Evolutionary conservation across 2,329 filamentous ascomycete species (phyloP).

Genomic region (Endothia cerciana): DNA sequence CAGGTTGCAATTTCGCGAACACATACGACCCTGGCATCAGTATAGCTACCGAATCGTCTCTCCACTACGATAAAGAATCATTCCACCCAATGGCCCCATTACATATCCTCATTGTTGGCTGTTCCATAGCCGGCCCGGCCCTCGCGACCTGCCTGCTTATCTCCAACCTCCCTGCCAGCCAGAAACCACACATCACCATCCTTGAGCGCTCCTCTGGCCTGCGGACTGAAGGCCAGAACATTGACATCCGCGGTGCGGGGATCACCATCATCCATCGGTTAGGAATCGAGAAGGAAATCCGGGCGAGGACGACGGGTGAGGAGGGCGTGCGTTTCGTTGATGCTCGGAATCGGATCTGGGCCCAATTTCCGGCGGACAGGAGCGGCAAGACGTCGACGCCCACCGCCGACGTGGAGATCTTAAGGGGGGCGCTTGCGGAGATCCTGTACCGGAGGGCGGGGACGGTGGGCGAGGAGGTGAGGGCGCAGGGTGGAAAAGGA

Average conservation of each 20-base stretch:
- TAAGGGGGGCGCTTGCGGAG: constrained; percentile 40
- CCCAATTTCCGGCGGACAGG: constrained; percentile 36
- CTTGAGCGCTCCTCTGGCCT: constrained; percentile 46
- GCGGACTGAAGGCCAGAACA: constrained; percentile 46
- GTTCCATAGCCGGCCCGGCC: constrained; percentile 44
- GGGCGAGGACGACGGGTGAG: constrained; percentile 42
- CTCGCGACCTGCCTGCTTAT: constrained; percentile 48
- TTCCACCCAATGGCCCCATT: constrained; percentile 33
- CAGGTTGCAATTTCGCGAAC: background rate
- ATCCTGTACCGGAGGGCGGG: constrained; percentile 36
- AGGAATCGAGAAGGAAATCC: constrained; percentile 43
- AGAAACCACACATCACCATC: constrained; percentile 42
- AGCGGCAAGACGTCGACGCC: constrained; percentile 38
- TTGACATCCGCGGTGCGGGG: constrained; percentile 49
- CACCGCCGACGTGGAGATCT: constrained; percentile 43
- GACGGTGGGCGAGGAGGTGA: constrained; percentile 15
- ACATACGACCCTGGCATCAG: background rate
- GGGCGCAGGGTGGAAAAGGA: constrained; percentile 31
- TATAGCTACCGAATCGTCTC: background rate
- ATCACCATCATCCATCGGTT: constrained; percentile 46
- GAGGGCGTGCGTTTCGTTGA: constrained; percentile 45
- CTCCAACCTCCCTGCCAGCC: constrained; percentile 31
- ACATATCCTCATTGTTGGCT: constrained; percentile 44
- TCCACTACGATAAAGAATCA: too few species aligned
- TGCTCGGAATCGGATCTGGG: constrained; percentile 33